These are phyloP conservation scores for Penicillium decumbens DNA, from an alignment of 2,329 filamentous ascomycete species.

Conservation along the genomic window DNA sequence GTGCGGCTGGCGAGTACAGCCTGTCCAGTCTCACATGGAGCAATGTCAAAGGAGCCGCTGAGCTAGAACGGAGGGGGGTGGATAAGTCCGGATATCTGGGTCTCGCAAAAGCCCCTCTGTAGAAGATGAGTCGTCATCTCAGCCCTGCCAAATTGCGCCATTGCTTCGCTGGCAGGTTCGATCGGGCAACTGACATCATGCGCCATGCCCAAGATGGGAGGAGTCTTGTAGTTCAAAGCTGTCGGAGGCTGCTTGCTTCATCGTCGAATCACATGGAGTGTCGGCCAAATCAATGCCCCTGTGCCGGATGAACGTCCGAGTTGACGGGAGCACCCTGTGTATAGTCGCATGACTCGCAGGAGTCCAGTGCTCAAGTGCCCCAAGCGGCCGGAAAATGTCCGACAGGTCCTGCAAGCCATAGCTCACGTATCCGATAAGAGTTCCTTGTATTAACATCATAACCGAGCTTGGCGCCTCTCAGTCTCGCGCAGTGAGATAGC, in stretches of 20 bases:
- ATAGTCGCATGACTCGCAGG: constrained; percentile 4
- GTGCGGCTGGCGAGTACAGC: neutral
- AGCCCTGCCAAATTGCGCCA: constrained; percentile 9
- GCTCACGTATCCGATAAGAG: neutral
- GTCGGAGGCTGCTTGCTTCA: neutral
- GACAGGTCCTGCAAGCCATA: neutral
- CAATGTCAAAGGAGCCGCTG: neutral
- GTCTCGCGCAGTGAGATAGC: neutral
- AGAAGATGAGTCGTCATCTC: neutral
- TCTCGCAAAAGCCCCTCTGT: neutral
- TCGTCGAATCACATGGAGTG: neutral
- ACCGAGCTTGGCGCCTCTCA: neutral
- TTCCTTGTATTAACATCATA: neutral
- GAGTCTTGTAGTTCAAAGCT: neutral
- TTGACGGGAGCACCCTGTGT: neutral
- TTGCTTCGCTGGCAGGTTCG: constrained; percentile 1
- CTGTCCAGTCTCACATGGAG: neutral
- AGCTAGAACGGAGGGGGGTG: neutral
- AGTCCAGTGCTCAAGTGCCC: neutral
- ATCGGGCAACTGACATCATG: constrained; percentile 1
- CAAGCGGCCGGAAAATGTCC: neutral
- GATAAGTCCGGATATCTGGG: neutral
- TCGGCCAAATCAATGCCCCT: neutral
- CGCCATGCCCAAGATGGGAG: neutral
- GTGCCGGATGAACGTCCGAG: neutral